Evolutionary conservation across 441 rosid species (phyloP), one percentile per base, ranked within the genome.

Genomic region (Dalechampia spathulata): DNA sequence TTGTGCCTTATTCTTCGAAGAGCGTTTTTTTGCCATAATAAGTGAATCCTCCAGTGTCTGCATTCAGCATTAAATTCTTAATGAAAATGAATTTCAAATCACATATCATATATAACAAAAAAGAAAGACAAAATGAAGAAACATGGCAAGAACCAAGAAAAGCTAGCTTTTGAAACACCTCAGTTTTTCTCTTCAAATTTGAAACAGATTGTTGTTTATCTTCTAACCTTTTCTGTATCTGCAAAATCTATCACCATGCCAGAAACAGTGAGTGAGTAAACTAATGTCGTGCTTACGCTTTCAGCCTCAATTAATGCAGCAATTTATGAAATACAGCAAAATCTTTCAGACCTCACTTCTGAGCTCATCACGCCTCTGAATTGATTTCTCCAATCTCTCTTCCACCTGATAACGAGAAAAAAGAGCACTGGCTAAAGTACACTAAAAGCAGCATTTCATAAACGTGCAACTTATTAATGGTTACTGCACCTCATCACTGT

Each of bases 11-110:
- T 77, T 86, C 21, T 74, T 78, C 27, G 86, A 81, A 53, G 82
- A 74, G 32, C 67, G 69, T 70, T 78, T 88, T 74, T 84, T 88
- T 52, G 81, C 85, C 51, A 69, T 50, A 21, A 74, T 63, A 77
- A 91, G 65, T 11, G 77, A 71, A 68, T 84, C 91, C 72, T 91
- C 98, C 68, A 86, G 58, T 64, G 69, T 81, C 98, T 91, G 81
- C 60, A 68, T 34, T 56, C 54, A 76, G 28, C 58, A 62, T 50
- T 56, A 74, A 58, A 60, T 62, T 57, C 52, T 55, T 58, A 75
- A 75, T 39, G 43, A 32, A 49, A 22, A 42, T 48, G 43, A 44
- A 10, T n/a, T n/a, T n/a, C n/a, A n/a, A n/a, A n/a, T n/a, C n/a
- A n/a, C n/a, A n/a, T n/a, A n/a, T n/a, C n/a, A n/a, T n/a, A n/a